These are phyloP conservation scores for Byssothecium circinans DNA, from an alignment of 2,329 filamentous ascomycete species.

Conservation along the genomic window DNA sequence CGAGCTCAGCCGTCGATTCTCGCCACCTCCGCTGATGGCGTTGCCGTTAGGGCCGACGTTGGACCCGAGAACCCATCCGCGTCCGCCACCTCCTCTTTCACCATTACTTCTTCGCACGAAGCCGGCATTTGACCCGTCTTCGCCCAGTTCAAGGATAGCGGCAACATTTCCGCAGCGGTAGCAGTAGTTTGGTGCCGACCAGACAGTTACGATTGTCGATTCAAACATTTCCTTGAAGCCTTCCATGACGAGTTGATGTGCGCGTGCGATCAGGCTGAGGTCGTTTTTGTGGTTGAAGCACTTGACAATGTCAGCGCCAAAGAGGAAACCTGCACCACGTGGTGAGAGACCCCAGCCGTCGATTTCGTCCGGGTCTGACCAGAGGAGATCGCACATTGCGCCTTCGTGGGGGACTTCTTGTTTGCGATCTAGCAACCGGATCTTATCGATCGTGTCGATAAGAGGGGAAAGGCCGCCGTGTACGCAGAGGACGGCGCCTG, in stretches of 20 bases:
- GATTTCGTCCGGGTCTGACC: constrained; percentile 98
- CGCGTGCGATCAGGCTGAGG: constrained; percentile 85
- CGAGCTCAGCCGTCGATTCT: constrained; percentile 37
- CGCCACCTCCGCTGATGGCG: constrained; percentile 19
- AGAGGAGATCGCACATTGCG: constrained; percentile 97
- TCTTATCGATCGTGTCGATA: constrained; percentile 93
- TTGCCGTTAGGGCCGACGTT: constrained; percentile 36
- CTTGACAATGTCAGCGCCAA: constrained; percentile 93
- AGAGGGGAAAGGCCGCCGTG: constrained; percentile 91
- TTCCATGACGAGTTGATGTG: constrained; percentile 98
- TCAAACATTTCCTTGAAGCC: constrained; percentile 98
- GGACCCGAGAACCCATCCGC: constrained; percentile 40
- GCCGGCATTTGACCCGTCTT: constrained; percentile 66
- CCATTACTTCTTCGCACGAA: constrained; percentile 64
- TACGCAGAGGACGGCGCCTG: constrained; percentile 80
- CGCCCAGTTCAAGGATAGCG: constrained; percentile 87
- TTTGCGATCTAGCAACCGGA: constrained; percentile 86
- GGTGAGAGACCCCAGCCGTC: constrained; percentile 96
- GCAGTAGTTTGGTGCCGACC: constrained; percentile 75
- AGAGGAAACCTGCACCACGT: constrained; percentile 91
- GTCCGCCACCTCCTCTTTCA: constrained; percentile 56
- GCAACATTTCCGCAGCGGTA: constrained; percentile 66
- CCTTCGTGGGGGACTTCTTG: constrained; percentile 98
- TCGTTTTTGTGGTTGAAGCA: constrained; percentile 93
- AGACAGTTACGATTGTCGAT: constrained; percentile 94